Evolutionary conservation across 2,329 filamentous ascomycete genomes (phyloP), one percentile per base, ranked within the genome.

Genomic region (Claviceps purpurea): DNA sequence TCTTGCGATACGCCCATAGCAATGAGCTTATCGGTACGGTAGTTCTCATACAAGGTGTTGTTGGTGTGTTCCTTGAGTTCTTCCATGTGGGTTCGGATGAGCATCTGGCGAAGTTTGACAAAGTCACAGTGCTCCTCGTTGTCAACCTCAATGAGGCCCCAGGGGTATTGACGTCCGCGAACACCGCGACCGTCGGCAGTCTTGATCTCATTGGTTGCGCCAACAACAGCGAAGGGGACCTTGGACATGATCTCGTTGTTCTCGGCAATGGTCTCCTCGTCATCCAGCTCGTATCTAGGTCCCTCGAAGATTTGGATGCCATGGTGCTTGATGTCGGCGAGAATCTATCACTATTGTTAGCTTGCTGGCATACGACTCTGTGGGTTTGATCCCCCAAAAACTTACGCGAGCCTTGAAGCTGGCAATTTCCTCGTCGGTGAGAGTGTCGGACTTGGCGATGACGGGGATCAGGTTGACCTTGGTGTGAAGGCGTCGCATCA

Each of bases 181-280:
- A 97, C 90, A 73, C 93, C 93, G 69, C 91, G 89, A 56, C 93
- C 93, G 67, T 97, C 91, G 54, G 87, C 78, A 56, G 86, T 93
- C 58, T 83, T 84, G 62, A 98, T 89, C 73, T 98, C 93, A 62
- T 87, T 84, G 70, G 95, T 97, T 61, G 93, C 91, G 74, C 93
- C 93, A 57, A 98, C 93, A 60, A 98, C 89, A 50, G 93, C 93
- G 64, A 98, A 98, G 42, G 93, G 93, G 54, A 98, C 91, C 81
- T 97, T 97, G 68, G 91, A 96, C 89, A 98, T 93, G 71, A 98
- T 98, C 76, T 98, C 93, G 71, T 95, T 93, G 80, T 98, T 98
- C 80, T 98, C 93, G 26, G 93, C 93, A 68, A 98, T 96, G 40
- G 93, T 98, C 79, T 98, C 93, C 73, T 98, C 93, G 61, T 98